These are phyloP conservation scores for Fusarium stilboides DNA, from an alignment of 2,329 filamentous ascomycete genomes.

Conservation along the genomic window DNA sequence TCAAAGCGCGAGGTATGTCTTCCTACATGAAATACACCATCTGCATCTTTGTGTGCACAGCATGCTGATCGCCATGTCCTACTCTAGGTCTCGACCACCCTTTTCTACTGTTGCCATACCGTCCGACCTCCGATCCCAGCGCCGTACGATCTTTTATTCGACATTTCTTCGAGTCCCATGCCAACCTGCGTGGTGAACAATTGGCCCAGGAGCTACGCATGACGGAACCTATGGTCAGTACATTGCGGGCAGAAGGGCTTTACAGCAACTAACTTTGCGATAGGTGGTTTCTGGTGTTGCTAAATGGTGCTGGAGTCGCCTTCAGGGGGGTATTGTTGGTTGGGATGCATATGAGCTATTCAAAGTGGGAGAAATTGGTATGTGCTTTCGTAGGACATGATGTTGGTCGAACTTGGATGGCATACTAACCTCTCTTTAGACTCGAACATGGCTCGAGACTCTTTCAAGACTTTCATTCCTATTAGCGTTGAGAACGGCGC, in stretches of 20 bases:
- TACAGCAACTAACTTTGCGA: slow-evolving; percentile 43
- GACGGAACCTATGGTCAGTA: slow-evolving; percentile 89
- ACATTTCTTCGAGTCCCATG: slow-evolving; percentile 85
- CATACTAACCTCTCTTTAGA: slow-evolving; percentile 68
- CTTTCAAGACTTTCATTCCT: slow-evolving; percentile 96
- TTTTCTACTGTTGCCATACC: slow-evolving; percentile 94
- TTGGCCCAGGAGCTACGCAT: slow-evolving; percentile 90
- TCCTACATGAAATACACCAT: slow-evolving; percentile 10
- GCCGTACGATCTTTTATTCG: slow-evolving; percentile 93
- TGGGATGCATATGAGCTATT: slow-evolving; percentile 99
- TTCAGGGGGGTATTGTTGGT: slow-evolving; percentile 91
- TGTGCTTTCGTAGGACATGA: slow-evolving; percentile 19
- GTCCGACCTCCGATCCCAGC: slow-evolving; percentile 92
- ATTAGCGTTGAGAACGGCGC: slow-evolving; percentile 91
- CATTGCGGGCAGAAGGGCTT: neutral
- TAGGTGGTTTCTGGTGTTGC: slow-evolving; percentile 93
- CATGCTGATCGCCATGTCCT: slow-evolving; percentile 43
- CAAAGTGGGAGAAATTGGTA: slow-evolving; percentile 92
- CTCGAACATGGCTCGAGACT: slow-evolving; percentile 90
- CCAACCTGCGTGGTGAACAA: slow-evolving; percentile 76
- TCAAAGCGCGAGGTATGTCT: slow-evolving; percentile 90
- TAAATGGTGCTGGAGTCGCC: slow-evolving; percentile 98
- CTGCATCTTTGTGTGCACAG: slow-evolving; percentile 10
- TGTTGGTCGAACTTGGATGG: slow-evolving; percentile 3
- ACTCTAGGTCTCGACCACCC: slow-evolving; percentile 85